Conservation (phyloP, 768 basidiomycete genomes). For the Auriculariales sp. region DNA sequence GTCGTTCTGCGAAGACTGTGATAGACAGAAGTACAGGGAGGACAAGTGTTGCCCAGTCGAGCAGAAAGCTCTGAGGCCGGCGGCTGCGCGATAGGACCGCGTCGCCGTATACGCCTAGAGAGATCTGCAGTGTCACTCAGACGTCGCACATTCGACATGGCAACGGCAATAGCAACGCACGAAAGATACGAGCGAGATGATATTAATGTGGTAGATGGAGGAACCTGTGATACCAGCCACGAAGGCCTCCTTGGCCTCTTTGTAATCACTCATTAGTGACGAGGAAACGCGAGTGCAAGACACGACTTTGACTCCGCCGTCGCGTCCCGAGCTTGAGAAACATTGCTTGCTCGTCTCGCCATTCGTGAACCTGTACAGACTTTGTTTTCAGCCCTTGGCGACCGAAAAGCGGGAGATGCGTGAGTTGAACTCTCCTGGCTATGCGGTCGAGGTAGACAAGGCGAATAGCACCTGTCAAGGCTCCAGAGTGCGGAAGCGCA, state of each 20-base stretch:
- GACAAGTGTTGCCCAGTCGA: conserved; percentile 52
- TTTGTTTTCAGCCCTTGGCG: too few relatives aligned
- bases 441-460: too few relatives aligned
- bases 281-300: neutral
- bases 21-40: conserved; percentile 71
- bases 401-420: too few relatives aligned
- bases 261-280: conserved; percentile 30
- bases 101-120: conserved; percentile 6
- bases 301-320: too few relatives aligned
- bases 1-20: conserved; percentile 54
- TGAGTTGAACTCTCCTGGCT: too few relatives aligned
- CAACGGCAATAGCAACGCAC: conserved; percentile 23
- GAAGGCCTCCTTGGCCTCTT: conserved; percentile 67
- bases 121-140: neutral
- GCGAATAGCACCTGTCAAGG: too few relatives aligned
- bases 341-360: too few relatives aligned
- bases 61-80: conserved; percentile 23
- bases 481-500: too few relatives aligned
- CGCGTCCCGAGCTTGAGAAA: too few relatives aligned
- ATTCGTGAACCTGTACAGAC: too few relatives aligned
- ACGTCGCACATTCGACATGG: neutral
- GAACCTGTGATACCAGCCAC: conserved; percentile 64
- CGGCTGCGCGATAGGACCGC: conserved; percentile 30
- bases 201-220: conserved; percentile 50
- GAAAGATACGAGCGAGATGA: conserved; percentile 46